Conservation (phyloP, 805 yeast species). For the Saccharomyces mikatae region DNA sequence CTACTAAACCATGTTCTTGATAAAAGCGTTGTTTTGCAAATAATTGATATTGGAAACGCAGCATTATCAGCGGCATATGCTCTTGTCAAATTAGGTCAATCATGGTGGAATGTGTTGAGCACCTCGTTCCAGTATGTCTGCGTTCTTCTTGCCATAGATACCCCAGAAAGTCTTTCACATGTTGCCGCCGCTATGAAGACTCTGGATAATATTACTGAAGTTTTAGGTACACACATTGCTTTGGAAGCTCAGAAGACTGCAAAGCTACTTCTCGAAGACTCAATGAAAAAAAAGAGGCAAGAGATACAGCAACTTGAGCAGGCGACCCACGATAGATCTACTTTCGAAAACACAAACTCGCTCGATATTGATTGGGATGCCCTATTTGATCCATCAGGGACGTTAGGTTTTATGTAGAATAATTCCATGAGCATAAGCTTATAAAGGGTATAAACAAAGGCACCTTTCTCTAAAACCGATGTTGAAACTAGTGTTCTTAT, state of each 20-base stretch:
- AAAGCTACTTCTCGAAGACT: constrained; percentile 8
- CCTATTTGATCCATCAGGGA: constrained; percentile 7
- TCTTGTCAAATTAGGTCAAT: constrained; percentile 3
- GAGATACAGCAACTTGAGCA: constrained; percentile 5
- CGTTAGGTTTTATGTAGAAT: constrained; percentile 1
- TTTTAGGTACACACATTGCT: constrained; percentile 6
- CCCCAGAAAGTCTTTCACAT: constrained; percentile 7
- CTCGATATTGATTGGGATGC: constrained; percentile 9
- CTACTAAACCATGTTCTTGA: constrained; percentile 4
- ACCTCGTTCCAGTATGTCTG: constrained; percentile 9
- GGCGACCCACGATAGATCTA: constrained; percentile 4
- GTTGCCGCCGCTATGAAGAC: constrained; percentile 6
- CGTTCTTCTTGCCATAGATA: constrained; percentile 9
- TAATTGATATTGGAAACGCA: constrained; percentile 4
- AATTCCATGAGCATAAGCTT: too few relatives aligned
- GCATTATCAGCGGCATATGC: constrained; percentile 5
- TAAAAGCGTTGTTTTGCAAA: constrained; percentile 5
- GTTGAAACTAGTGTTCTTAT: too few relatives aligned
- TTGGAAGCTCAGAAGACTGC: constrained; percentile 8
- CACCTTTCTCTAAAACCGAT: too few relatives aligned
- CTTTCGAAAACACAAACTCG: not conserved
- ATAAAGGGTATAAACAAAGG: too few relatives aligned
- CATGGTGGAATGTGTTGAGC: constrained; percentile 12
- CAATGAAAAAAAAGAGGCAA: constrained; percentile 6
- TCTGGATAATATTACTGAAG: constrained; percentile 2